A percentile compares a stretch with the other conserved stretches of the same genome.
Evolutionary conservation across 495 filamentous ascomycete genomes (phyloP).

Genomic region (Penicillium egyptiacum): DNA sequence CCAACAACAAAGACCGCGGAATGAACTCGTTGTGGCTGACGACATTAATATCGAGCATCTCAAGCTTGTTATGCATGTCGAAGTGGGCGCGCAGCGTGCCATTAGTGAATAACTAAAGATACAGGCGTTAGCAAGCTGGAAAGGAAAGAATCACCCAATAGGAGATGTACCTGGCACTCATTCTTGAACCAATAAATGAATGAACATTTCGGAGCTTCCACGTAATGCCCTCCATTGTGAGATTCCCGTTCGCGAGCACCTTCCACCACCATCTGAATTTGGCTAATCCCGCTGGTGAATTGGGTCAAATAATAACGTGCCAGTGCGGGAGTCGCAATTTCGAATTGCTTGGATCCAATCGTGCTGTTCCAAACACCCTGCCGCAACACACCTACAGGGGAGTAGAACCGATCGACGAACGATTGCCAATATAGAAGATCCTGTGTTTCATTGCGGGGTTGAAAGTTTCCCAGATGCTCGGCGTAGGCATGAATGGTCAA

Average conservation of each 20-base stretch:
- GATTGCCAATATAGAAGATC: slow-evolving; percentile 69
- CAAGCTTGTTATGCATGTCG: slow-evolving; percentile 67
- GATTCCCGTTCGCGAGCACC: slow-evolving; percentile 54
- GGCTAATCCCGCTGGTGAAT: slow-evolving; percentile 77
- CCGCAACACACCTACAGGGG: slow-evolving; percentile 65
- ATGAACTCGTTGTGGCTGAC: slow-evolving; percentile 67
- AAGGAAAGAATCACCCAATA: not conserved
- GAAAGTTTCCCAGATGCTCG: slow-evolving; percentile 67
- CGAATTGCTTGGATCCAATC: slow-evolving; percentile 65
- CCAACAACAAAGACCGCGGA: slow-evolving; percentile 52
- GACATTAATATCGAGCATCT: slow-evolving; percentile 68
- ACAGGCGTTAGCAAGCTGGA: not conserved
- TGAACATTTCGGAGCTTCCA: slow-evolving; percentile 61
- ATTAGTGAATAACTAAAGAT: slow-evolving; percentile 58
- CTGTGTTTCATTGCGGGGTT: slow-evolving; percentile 54
- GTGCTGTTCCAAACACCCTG: slow-evolving; percentile 57
- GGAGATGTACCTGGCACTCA: slow-evolving; percentile 61
- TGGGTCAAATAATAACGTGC: slow-evolving; percentile 80
- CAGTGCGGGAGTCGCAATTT: slow-evolving; percentile 71
- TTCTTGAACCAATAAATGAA: slow-evolving; percentile 74
- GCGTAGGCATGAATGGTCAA: slow-evolving; percentile 67
- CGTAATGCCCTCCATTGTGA: slow-evolving; percentile 60
- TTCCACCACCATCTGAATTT: slow-evolving; percentile 74
- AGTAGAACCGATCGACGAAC: slow-evolving; percentile 77
- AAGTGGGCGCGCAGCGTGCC: slow-evolving; percentile 65